phyloP scores from a whole-genome alignment of 371 early-diverging fungal species.

The Rhizopus delemar region DNA sequence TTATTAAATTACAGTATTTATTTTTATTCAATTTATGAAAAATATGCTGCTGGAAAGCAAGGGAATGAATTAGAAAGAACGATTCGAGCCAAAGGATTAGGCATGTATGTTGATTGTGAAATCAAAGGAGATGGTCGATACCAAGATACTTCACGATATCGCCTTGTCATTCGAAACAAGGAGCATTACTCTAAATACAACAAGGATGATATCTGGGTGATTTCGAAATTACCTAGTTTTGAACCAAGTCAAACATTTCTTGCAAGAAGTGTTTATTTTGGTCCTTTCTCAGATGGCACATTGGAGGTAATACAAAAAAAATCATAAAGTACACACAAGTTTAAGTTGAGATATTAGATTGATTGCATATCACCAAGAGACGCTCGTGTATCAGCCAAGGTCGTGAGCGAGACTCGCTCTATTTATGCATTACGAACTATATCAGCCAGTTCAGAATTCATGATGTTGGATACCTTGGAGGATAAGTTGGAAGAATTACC shows the following conservation, averaged over 20 bases:
- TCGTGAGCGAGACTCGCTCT: conserved; percentile 15
- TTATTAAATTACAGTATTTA: conserved; percentile 34
- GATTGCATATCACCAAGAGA: conserved; percentile 53
- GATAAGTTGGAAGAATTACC: conserved; percentile 47
- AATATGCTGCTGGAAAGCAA: conserved; percentile 21
- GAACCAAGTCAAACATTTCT: conserved; percentile 56
- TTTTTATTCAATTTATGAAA: conserved; percentile 33
- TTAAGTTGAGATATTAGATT: conserved; percentile 20
- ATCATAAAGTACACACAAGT: too few relatives aligned
- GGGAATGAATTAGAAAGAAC: conserved; percentile 29
- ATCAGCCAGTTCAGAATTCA: conserved; percentile 70
- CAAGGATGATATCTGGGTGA: conserved; percentile 72
- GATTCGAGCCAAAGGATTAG: conserved; percentile 41
- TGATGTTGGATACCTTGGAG: conserved; percentile 69
- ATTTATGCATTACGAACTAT: conserved; percentile 68
- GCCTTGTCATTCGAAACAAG: conserved; percentile 33
- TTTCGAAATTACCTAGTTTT: conserved; percentile 51
- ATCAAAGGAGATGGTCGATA: conserved; percentile 14
- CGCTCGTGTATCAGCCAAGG: conserved; percentile 32
- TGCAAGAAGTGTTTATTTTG: conserved; percentile 58
- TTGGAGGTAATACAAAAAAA: conserved; percentile 43
- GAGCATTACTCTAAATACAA: conserved; percentile 57
- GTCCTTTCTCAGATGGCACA: conserved; percentile 54
- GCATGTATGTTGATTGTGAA: conserved; percentile 35
- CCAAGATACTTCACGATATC: conserved; percentile 14